A percentile compares a stretch with the other conserved stretches of the same genome.
phyloP scores from a whole-genome alignment of 148 eudicot genomes.

The Pouteria glomerata region DNA sequence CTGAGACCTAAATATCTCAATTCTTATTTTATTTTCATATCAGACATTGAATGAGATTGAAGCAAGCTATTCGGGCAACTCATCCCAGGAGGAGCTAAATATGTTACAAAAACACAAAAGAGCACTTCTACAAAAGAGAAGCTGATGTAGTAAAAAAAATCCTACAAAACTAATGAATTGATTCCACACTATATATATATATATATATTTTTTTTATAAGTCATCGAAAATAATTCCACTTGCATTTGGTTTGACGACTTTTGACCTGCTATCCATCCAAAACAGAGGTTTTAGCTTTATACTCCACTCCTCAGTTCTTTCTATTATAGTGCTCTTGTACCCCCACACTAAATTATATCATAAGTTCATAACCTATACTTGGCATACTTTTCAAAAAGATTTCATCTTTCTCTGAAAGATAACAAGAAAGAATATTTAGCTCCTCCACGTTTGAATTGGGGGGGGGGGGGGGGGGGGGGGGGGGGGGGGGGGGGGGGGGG shows the following conservation, averaged over 20 bases:
- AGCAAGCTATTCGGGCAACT: not conserved
- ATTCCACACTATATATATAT: too few species aligned
- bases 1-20: not conserved
- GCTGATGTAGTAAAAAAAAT: not conserved
- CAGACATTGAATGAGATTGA: not conserved
- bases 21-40: not conserved
- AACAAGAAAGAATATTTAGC: not conserved
- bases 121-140: not conserved
- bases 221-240: not conserved
- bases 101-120: not conserved
- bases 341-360: not conserved
- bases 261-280: not conserved
- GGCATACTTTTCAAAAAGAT: not conserved
- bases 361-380: not conserved
- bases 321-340: not conserved
- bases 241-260: not conserved
- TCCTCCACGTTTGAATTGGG: too few species aligned
- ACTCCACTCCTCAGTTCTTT: not conserved
- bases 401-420: not conserved
- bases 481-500: too few species aligned
- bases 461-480: too few species aligned
- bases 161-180: not conserved
- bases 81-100: not conserved
- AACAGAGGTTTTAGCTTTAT: not conserved
- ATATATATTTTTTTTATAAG: too few species aligned